Conservation (phyloP, 352 stramenopile species). For the Globisporangium okanoganense region DNA sequence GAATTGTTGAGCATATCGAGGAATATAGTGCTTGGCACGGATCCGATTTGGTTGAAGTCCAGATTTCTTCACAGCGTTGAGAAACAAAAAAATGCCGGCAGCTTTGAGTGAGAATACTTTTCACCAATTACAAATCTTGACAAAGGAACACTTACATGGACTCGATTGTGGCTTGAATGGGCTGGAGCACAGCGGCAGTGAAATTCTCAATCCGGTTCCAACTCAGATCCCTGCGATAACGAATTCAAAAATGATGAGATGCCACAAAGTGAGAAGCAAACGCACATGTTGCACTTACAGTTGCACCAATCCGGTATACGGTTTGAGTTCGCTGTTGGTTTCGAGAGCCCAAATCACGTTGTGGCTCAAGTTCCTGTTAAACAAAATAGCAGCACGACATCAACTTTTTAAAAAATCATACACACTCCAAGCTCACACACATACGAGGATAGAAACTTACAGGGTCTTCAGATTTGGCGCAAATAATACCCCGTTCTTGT, state of each 20-base stretch:
- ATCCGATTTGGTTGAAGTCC: conserved; percentile 55
- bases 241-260: not conserved
- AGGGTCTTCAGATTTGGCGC: conserved; percentile 35
- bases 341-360: conserved; percentile 61
- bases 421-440: not conserved
- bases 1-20: conserved; percentile 35
- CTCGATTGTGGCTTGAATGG: conserved; percentile 41
- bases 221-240: conserved; percentile 40
- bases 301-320: conserved; percentile 34
- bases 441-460: conserved; percentile 25
- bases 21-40: conserved; percentile 55
- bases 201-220: conserved; percentile 60
- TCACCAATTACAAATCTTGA: not conserved
- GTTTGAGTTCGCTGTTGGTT: conserved; percentile 40
- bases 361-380: conserved; percentile 49
- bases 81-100: not conserved
- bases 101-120: not conserved
- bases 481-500: conserved; percentile 8
- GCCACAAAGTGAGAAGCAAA: not conserved
- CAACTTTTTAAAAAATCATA: not conserved
- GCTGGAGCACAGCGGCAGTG: conserved; percentile 38
- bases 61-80: conserved; percentile 39
- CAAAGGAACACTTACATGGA: conserved; percentile 34
- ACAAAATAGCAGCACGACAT: not conserved
- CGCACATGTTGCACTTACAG: conserved; percentile 30